Evolutionary conservation across 176 grass and related monocot genomes (phyloP).

Genomic region (Oropetium thomaeum): DNA sequence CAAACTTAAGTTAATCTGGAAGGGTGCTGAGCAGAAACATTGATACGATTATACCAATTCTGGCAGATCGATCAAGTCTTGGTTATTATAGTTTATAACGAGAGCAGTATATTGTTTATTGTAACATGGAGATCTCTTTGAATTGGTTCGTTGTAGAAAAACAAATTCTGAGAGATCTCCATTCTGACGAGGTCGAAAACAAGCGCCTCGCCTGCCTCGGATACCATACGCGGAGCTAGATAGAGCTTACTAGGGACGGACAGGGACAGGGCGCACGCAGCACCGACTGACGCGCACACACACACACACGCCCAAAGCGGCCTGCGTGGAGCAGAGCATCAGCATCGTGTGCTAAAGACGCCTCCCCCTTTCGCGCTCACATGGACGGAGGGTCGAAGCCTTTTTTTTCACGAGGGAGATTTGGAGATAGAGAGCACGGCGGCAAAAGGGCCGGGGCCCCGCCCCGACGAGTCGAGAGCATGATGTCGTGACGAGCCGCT

Average conservation of each 20-base stretch:
- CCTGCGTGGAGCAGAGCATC: conserved; percentile 42
- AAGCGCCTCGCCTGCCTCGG: conserved; percentile 37
- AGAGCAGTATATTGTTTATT: too few species aligned
- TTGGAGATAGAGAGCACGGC: conserved; percentile 28
- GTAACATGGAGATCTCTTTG: too few species aligned
- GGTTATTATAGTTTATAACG: too few species aligned
- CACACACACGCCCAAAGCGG: conserved; percentile 38
- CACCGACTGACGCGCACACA: conserved; percentile 24
- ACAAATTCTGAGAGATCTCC: background rate
- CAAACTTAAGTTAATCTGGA: background rate
- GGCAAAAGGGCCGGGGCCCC: conserved; percentile 17
- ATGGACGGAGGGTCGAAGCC: conserved; percentile 30
- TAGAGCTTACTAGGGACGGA: conserved; percentile 37
- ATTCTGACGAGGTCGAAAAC: background rate
- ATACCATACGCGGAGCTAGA: conserved; percentile 35
- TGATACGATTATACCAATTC: background rate
- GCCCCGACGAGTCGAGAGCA: too few species aligned
- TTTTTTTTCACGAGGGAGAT: conserved; percentile 35
- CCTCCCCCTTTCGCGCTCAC: conserved; percentile 35
- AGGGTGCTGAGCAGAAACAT: background rate
- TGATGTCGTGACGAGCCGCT: conserved; percentile 37
- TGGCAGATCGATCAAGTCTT: too few species aligned
- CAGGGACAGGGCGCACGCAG: conserved; percentile 20
- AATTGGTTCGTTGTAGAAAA: too few species aligned
- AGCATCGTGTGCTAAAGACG: conserved; percentile 64